Percentiles rank a stretch among this genome's conserved stretches.
Conservation (phyloP, 1,284 basidiomycete species). For the Malassezia brasiliensis region DNA sequence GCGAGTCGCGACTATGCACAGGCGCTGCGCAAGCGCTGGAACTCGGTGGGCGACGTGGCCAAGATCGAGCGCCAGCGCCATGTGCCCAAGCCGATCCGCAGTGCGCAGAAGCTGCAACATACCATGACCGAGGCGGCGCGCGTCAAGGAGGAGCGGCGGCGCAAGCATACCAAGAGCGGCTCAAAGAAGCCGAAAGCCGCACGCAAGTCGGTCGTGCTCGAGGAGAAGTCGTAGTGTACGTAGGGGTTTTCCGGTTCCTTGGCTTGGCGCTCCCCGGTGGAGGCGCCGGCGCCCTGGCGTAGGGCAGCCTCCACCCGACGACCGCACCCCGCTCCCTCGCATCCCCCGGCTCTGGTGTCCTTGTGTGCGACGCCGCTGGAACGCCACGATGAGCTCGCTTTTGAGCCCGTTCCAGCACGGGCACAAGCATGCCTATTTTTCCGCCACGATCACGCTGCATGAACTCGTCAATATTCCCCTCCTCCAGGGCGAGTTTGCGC, state of each 20-base stretch:
- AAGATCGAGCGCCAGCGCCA: slow-evolving; percentile 73
- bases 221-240: slow-evolving; percentile 21
- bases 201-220: slow-evolving; percentile 55
- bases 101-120: slow-evolving; percentile 73
- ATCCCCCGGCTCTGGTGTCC: too few relatives aligned
- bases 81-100: slow-evolving; percentile 79
- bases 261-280: too few relatives aligned
- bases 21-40: slow-evolving; percentile 79
- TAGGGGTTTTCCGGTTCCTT: not conserved
- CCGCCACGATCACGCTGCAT: slow-evolving; percentile 59
- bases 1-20: slow-evolving; percentile 87
- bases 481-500: slow-evolving; percentile 63
- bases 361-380: too few relatives aligned
- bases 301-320: too few relatives aligned
- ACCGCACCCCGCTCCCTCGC: too few relatives aligned
- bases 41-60: slow-evolving; percentile 60
- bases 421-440: slow-evolving; percentile 57
- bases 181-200: slow-evolving; percentile 83
- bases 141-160: slow-evolving; percentile 84
- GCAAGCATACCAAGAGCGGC: slow-evolving; percentile 61
- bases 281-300: not conserved
- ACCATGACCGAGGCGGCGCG: slow-evolving; percentile 83
- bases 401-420: slow-evolving; percentile 49
- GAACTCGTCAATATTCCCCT: slow-evolving; percentile 67
- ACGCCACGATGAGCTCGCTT: slow-evolving; percentile 25